Evolutionary conservation across 2,329 filamentous ascomycete species (phyloP), one percentile per base, ranked within the genome.

Genomic region (Aspergillus brasiliensis): DNA sequence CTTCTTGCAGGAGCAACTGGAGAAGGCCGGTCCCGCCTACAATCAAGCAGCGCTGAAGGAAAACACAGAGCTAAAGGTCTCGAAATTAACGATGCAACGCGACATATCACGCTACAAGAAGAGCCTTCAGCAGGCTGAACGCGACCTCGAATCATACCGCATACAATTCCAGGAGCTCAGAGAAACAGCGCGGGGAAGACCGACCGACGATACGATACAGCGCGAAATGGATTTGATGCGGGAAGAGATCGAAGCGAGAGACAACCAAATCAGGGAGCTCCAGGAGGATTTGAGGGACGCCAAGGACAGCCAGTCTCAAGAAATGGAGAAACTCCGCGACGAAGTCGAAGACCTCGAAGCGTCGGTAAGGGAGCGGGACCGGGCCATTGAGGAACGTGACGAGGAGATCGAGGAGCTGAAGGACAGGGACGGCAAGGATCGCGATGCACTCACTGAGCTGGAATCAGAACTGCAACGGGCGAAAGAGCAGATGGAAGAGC

Each of bases 41-140:
- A 96, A 93, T 70, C 90, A 96, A 75, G 87, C 88, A 28, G 92
- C 94, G 3, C 81, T 99, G 27, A 92, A 91, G 73, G 95, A 99
- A 77, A 99, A 99, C 73, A 96, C 95, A 3, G 93, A 96, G 66
- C 86, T 99, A 57, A 98, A 98, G 76, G 92, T 97, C 60, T 90
- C 95, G 77, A 91, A 91, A 72, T 86, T 96, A 61, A 94, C 91
- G 0, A 90, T 98, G 86, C 88, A 95, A 73, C 86, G 89, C 61
- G 95, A 99, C 69, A 83, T 99, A 17, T 87, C 90, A 67, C 88
- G 88, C 65, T 95, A 94, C 79, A 91, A 91, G 73, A 98, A 97
- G 74, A 89, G 89, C 42, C 82, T 99, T 10, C 86, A 86, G 19
- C 85, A 87, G 21, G 93, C 94, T 3, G 93, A 98, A 78, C 88